These are phyloP conservation scores for Phaffomyces opuntiae DNA, from an alignment of 805 yeast species.

Conservation along the genomic window DNA sequence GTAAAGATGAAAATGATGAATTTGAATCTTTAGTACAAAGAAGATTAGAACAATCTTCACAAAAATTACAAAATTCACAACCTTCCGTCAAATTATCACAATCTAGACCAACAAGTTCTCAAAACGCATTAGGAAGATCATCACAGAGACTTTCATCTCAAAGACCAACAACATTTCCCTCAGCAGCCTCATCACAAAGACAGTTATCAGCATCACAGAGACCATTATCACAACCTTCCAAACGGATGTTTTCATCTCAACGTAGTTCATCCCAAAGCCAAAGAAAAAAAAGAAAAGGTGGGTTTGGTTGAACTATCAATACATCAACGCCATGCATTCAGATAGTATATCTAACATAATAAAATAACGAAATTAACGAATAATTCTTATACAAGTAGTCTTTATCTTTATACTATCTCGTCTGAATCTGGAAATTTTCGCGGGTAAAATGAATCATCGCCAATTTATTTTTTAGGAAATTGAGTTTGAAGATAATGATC, in stretches of 20 bases:
- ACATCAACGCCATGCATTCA: not conserved
- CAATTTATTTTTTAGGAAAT: not conserved
- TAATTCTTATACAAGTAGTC: not conserved
- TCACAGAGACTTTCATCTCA: no score
- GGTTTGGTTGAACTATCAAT: constrained; percentile 13
- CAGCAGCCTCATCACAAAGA: not conserved
- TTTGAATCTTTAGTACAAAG: not conserved
- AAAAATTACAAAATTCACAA: no score
- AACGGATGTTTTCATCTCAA: no score
- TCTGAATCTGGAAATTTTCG: not conserved
- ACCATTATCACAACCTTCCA: not conserved
- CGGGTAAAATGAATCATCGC: not conserved
- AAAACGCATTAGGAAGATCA: no score
- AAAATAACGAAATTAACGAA: not conserved
- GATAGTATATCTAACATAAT: not conserved
- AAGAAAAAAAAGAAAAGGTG: constrained; percentile 16
- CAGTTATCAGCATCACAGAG: not conserved
- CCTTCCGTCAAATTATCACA: constrained; percentile 12
- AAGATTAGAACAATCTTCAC: not conserved
- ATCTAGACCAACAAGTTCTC: not conserved
- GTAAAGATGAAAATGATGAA: constrained; percentile 2
- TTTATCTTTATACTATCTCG: not conserved
- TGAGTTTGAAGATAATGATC: not conserved
- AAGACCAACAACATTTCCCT: not conserved
- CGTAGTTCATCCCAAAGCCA: not conserved